Evolutionary conservation across 257 asterid species (phyloP).

Genomic region (Fraxinus pennsylvanica): DNA sequence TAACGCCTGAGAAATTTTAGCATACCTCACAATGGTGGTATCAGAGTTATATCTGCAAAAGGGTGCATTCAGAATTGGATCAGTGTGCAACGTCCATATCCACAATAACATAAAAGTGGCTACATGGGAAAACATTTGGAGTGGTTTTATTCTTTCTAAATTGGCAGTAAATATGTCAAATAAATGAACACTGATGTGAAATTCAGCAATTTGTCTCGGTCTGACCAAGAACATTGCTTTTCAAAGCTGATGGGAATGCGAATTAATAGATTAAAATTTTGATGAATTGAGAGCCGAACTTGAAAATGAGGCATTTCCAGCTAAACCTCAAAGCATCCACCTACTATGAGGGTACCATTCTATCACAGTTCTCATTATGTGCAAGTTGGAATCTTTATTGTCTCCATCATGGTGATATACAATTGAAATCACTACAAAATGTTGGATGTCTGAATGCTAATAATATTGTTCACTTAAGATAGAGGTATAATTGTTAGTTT

Average conservation of each 20-base stretch:
- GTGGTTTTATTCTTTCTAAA: conserved; percentile 7
- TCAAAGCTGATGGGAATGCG: conserved; percentile 10
- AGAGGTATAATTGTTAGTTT: neutral
- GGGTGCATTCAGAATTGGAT: conserved; percentile 4
- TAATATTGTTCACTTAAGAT: neutral
- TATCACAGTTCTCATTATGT: neutral
- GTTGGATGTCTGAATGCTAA: neutral
- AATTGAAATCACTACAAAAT: conserved; percentile 1
- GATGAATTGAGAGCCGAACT: neutral
- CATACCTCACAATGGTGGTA: conserved; percentile 51
- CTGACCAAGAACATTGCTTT: neutral
- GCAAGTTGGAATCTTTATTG: neutral
- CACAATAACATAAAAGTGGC: conserved; percentile 2
- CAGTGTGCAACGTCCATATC: conserved; percentile 6
- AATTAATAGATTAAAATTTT: conserved; percentile 4
- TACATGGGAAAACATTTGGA: conserved; percentile 2
- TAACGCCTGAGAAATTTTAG: conserved; percentile 74
- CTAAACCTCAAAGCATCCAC: neutral
- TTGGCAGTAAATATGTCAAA: neutral
- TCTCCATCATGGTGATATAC: neutral
- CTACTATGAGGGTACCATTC: neutral
- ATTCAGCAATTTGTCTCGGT: neutral
- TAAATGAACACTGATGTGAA: conserved; percentile 6
- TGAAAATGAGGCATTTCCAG: conserved; percentile 1
- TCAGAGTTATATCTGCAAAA: conserved; percentile 75